Percentiles rank a stretch among this genome's conserved stretches.
phyloP scores from a whole-genome alignment of 805 yeast genomes.

The Kuraishia piskuri region DNA sequence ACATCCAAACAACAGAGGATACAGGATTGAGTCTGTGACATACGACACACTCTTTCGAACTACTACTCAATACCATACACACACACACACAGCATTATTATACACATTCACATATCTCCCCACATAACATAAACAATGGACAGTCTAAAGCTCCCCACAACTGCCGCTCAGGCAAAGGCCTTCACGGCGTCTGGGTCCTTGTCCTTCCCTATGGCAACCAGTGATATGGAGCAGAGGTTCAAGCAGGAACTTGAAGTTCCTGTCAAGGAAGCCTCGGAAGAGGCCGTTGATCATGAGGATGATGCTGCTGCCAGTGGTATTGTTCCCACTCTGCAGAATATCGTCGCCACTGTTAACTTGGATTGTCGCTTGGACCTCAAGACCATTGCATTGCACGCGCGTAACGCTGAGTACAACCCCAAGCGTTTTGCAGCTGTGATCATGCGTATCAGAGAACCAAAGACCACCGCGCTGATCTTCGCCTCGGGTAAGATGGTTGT shows the following conservation, averaged over 20 bases:
- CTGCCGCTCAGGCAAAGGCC: slow-evolving; percentile 68
- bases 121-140: slow-evolving; percentile 55
- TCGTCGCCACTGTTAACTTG: slow-evolving; percentile 94
- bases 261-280: slow-evolving; percentile 15
- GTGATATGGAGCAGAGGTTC: slow-evolving; percentile 4
- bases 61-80: not conserved
- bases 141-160: slow-evolving; percentile 65
- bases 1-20: not conserved
- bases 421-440: slow-evolving; percentile 98
- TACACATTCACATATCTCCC: not conserved
- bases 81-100: not conserved
- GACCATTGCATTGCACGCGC: slow-evolving; percentile 95
- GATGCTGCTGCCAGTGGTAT: slow-evolving; percentile 87
- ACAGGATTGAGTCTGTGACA: too few species aligned
- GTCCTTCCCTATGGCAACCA: slow-evolving; percentile 46
- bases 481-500: slow-evolving; percentile 99
- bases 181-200: slow-evolving; percentile 62
- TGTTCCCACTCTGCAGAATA: slow-evolving; percentile 91
- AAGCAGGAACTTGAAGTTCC: slow-evolving; percentile 1
- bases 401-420: slow-evolving; percentile 98
- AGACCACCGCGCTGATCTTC: slow-evolving; percentile 93
- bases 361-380: slow-evolving; percentile 94
- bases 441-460: slow-evolving; percentile 98
- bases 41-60: not conserved
- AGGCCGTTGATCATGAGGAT: slow-evolving; percentile 28